These are phyloP conservation scores for Rhododendron mucronatum DNA, from an alignment of 148 eudicot species.

Conservation along the genomic window DNA sequence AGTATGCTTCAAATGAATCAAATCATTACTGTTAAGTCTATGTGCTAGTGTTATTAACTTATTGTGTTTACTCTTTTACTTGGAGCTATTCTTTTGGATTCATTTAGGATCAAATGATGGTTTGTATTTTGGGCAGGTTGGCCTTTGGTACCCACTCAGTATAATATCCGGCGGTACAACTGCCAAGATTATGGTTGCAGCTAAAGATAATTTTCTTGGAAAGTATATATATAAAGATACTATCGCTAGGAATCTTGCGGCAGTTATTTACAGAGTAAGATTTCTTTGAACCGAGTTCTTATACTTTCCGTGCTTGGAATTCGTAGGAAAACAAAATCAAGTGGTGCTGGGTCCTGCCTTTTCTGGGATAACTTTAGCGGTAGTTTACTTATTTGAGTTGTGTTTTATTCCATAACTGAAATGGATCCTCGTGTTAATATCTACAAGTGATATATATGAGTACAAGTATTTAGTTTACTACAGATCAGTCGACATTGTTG, in stretches of 20 bases:
- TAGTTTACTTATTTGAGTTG: background rate
- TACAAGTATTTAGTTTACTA: background rate
- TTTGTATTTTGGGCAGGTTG: conserved; percentile 50
- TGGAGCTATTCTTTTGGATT: background rate
- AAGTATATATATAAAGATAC: conserved; percentile 96
- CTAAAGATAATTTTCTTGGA: conserved; percentile 87
- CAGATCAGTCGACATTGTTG: background rate
- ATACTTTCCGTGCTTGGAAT: background rate
- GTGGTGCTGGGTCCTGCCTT: background rate
- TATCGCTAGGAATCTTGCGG: conserved; percentile 80
- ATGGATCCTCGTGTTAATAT: background rate
- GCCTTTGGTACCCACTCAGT: conserved; percentile 87
- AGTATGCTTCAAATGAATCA: background rate
- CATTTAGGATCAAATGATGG: background rate
- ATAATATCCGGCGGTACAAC: conserved; percentile 88
- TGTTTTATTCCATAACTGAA: background rate
- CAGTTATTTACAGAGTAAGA: conserved; percentile 74
- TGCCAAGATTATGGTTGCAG: conserved; percentile 98
- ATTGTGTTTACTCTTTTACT: background rate
- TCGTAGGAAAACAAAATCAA: background rate
- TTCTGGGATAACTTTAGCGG: background rate
- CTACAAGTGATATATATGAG: background rate
- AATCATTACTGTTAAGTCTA: background rate
- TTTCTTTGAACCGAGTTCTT: background rate
- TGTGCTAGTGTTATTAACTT: background rate